These are phyloP conservation scores for Penicillium desertorum DNA, from an alignment of 495 filamentous ascomycete genomes.

Conservation along the genomic window DNA sequence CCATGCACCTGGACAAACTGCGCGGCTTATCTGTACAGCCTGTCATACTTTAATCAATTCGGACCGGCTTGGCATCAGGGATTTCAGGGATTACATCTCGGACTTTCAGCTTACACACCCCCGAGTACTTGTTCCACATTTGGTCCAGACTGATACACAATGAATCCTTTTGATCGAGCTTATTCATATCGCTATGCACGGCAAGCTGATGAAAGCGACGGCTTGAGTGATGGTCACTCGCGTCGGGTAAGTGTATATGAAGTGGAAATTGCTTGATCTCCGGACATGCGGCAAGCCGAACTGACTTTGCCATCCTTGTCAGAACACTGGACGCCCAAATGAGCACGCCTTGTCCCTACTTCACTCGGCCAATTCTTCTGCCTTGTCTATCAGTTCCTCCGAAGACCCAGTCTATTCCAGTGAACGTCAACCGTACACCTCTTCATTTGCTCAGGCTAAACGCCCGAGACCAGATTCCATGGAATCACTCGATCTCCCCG, in stretches of 20 bases:
- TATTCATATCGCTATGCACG: constrained; percentile 1
- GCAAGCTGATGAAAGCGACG: constrained; percentile 2
- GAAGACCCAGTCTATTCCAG: background rate
- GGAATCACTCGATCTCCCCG: constrained; percentile 2
- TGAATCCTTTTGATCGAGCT: background rate
- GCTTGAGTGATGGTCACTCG: background rate
- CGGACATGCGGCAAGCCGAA: constrained; percentile 11
- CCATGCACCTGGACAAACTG: background rate
- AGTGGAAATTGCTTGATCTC: constrained; percentile 7
- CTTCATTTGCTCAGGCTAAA: background rate
- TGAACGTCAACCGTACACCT: background rate
- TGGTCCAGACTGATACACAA: background rate
- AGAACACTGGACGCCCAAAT: constrained; percentile 1
- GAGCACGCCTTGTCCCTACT: background rate
- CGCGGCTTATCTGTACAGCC: background rate
- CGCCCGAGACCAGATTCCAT: background rate
- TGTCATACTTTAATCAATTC: constrained; percentile 7
- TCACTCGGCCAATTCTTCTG: background rate
- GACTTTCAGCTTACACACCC: constrained; percentile 4
- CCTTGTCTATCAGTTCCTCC: background rate
- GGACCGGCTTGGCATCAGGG: constrained; percentile 10
- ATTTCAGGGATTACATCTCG: constrained; percentile 2
- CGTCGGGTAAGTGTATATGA: constrained; percentile 3
- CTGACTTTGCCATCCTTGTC: background rate
- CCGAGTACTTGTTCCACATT: background rate